Evolutionary conservation across 352 stramenopile genomes (phyloP), one percentile per base, ranked within the genome.

Genomic region (Pythium angustatum): DNA sequence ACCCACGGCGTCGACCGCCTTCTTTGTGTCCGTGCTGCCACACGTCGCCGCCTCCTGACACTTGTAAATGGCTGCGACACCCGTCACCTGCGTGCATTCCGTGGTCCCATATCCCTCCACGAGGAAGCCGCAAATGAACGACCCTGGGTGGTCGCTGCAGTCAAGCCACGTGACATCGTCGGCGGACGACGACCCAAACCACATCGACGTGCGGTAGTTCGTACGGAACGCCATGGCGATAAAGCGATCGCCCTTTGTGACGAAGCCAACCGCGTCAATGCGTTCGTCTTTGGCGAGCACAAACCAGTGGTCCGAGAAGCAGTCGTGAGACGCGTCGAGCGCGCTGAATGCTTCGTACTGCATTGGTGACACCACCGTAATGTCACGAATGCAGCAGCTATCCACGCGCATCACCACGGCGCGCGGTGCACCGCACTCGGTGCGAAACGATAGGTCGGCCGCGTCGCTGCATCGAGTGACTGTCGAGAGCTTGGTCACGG

Each of bases 111-210:
- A 22, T 19, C 48, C 48, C 8, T 55, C 30, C 1, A 27, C 9
- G 24, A 31, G 27, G 22, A 61, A 61, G 15, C 54, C 54, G 26
- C 54, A 61, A 26, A 61, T 31, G 2, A 21, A 43, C 41, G 36
- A 10, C 10, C 40, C 54, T 27, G n/a, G 26, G 1, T 21, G 41
- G 12, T 21, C 19, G 11, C 5, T 14, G 12, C n/a, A 49, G 24
- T 51, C 33, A 17, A 55, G 48, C 48, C 48, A 55, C 28, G 19
- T 5, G 17, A 19, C 28, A 5, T 55, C 11, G 9, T n/a, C 22
- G 21, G 17, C 15, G 26, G 12, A 19, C 0, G 26, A 2, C 9
- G 26, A 15, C 11, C 38, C 54, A 41, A 52, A 52, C 54, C 38
- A 52, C 2, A 41, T 15, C 26, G 54, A 52, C 36, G 26, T 44